These are phyloP conservation scores for Xylaria sp. DNA, from an alignment of 2,329 filamentous ascomycete genomes.

Conservation along the genomic window DNA sequence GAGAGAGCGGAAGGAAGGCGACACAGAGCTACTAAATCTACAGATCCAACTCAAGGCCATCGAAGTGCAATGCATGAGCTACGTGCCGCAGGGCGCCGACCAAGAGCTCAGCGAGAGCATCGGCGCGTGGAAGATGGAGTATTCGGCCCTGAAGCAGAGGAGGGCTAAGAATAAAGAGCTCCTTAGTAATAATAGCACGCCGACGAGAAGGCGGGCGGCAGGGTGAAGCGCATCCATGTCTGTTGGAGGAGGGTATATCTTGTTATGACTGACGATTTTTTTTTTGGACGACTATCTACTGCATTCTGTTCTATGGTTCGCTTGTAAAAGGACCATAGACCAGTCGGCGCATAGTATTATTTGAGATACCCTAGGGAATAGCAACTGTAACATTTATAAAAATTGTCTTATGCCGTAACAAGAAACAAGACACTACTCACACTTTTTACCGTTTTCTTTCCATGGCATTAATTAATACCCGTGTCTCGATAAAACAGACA, in stretches of 20 bases:
- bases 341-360: conserved; percentile 13
- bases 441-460: no score
- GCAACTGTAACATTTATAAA: background rate
- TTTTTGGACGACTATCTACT: conserved; percentile 7
- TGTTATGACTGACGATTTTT: conserved; percentile 21
- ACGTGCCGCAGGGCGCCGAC: conserved; percentile 61
- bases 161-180: conserved; percentile 48
- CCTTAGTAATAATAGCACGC: conserved; percentile 22
- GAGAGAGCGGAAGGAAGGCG: conserved; percentile 64
- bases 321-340: background rate
- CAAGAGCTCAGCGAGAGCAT: conserved; percentile 68
- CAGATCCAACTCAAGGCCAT: conserved; percentile 71
- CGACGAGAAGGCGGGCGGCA: conserved; percentile 28
- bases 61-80: conserved; percentile 65
- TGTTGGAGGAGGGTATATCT: background rate
- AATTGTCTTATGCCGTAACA: background rate
- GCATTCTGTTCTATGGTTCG: conserved; percentile 10
- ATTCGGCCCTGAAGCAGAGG: conserved; percentile 61
- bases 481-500: background rate
- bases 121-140: conserved; percentile 70
- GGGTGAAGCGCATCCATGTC: conserved; percentile 1
- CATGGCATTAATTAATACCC: background rate
- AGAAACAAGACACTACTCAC: no score
- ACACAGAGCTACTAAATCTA: conserved; percentile 69
- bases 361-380: conserved; percentile 31